Evolutionary conservation across 164 flowering plant genomes (phyloP).

Genomic region (Taxillus chinensis): DNA sequence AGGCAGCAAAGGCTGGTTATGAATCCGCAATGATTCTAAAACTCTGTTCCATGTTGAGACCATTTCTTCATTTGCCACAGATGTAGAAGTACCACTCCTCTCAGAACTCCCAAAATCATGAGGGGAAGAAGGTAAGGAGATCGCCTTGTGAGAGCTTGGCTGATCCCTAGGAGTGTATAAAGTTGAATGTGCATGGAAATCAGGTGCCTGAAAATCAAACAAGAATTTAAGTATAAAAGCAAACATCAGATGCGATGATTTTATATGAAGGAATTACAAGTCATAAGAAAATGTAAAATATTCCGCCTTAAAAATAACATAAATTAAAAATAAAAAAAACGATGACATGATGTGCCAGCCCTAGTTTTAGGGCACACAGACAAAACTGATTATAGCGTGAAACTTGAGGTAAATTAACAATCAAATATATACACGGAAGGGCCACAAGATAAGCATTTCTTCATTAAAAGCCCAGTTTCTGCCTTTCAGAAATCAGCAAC

Average conservation of each 20-base stretch:
- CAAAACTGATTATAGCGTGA: no score
- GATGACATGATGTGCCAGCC: no score
- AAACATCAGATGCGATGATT: neutral
- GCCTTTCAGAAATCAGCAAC: no score
- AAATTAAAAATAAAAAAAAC: no score
- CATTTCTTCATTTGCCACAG: constrained; percentile 30
- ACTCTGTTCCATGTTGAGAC: constrained; percentile 74
- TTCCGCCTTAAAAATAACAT: no score
- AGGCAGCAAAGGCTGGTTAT: constrained; percentile 63
- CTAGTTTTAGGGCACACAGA: no score
- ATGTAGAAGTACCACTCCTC: constrained; percentile 28
- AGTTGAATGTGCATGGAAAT: constrained; percentile 38
- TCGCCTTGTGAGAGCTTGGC: constrained; percentile 61
- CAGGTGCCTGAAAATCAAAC: constrained; percentile 33
- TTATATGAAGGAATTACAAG: neutral
- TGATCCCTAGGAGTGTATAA: constrained; percentile 30
- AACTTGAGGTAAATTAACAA: no score
- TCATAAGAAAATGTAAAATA: no score
- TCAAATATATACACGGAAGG: no score
- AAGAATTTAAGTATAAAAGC: neutral
- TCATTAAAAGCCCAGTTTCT: no score
- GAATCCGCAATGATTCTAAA: constrained; percentile 53
- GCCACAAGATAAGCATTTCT: no score
- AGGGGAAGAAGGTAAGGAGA: constrained; percentile 93
- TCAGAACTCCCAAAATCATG: constrained; percentile 48